phyloP scores from a whole-genome alignment of 768 basidiomycete genomes.

The Mycena chlorophos region DNA sequence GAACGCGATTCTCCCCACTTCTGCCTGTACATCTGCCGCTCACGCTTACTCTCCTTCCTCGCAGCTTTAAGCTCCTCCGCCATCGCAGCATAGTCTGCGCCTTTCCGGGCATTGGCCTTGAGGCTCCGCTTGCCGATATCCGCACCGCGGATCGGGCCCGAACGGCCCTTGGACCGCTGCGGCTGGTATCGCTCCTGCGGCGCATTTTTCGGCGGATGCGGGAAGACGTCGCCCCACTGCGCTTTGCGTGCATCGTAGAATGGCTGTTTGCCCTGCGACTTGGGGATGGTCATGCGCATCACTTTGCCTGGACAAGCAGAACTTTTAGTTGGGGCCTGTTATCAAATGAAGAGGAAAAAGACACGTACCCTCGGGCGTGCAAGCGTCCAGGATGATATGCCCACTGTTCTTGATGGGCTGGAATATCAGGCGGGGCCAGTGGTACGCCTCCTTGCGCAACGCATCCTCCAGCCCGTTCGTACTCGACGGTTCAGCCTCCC shows the following conservation, averaged over 20 bases:
- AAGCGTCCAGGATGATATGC: constrained; percentile 89
- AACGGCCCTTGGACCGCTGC: constrained; percentile 31
- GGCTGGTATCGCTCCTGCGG: constrained; percentile 64
- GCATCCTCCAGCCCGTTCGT: constrained; percentile 46
- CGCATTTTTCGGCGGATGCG: constrained; percentile 79
- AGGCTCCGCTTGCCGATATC: constrained; percentile 59
- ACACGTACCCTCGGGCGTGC: constrained; percentile 71
- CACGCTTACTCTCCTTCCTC: constrained; percentile 36
- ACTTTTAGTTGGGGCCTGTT: not conserved
- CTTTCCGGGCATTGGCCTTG: constrained; percentile 29
- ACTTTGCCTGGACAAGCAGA: constrained; percentile 68
- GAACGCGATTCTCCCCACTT: constrained; percentile 1
- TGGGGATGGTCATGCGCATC: constrained; percentile 88
- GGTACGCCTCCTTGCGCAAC: constrained; percentile 73
- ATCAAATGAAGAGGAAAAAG: not conserved
- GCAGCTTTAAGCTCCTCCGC: constrained; percentile 41
- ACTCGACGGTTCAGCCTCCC: constrained; percentile 15
- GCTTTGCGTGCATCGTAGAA: constrained; percentile 96
- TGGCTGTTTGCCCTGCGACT: constrained; percentile 91
- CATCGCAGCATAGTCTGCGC: constrained; percentile 39
- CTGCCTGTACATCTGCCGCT: constrained; percentile 19
- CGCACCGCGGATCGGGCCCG: constrained; percentile 35
- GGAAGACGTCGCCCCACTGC: constrained; percentile 93
- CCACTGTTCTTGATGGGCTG: constrained; percentile 91
- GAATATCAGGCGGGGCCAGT: constrained; percentile 89